Conservation (phyloP, 2,329 filamentous ascomycete species). For the Phaeophleospora eucalypticola region DNA sequence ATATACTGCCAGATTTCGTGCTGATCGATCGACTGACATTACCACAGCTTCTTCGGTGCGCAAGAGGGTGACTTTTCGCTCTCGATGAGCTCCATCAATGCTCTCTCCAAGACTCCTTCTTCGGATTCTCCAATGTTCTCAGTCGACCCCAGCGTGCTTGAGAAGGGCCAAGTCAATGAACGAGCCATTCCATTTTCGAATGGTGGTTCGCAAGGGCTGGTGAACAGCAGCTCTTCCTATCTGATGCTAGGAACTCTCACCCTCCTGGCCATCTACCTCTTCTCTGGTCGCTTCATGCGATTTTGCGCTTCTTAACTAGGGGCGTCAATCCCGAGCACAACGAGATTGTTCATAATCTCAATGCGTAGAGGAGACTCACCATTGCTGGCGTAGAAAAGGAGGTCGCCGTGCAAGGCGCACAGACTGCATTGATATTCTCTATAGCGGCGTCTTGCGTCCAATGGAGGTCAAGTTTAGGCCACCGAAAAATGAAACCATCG, state of each 20-base stretch:
- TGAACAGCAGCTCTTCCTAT: neutral
- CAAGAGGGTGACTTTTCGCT: constrained; percentile 67
- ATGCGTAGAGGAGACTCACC: no score
- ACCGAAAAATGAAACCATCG: no score
- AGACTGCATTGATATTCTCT: no score
- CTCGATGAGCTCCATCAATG: constrained; percentile 53
- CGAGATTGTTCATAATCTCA: no score
- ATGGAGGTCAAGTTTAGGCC: no score
- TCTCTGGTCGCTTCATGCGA: neutral
- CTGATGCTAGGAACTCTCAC: neutral
- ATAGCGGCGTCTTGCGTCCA: no score
- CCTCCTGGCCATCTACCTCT: neutral
- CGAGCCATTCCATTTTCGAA: no score
- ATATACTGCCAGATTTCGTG: neutral
- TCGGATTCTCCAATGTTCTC: no score
- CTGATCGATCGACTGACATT: neutral
- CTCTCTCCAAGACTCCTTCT: constrained; percentile 28
- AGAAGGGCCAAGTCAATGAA: constrained; percentile 10
- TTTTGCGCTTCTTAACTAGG: neutral
- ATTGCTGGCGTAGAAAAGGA: no score
- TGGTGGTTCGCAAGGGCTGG: no score
- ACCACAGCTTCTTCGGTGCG: constrained; percentile 65
- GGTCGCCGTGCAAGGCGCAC: no score
- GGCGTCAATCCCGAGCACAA: no score
- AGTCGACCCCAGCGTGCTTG: constrained; percentile 6